phyloP scores from a whole-genome alignment of 2,329 filamentous ascomycete genomes.

The Ceratocystis colombiana region DNA sequence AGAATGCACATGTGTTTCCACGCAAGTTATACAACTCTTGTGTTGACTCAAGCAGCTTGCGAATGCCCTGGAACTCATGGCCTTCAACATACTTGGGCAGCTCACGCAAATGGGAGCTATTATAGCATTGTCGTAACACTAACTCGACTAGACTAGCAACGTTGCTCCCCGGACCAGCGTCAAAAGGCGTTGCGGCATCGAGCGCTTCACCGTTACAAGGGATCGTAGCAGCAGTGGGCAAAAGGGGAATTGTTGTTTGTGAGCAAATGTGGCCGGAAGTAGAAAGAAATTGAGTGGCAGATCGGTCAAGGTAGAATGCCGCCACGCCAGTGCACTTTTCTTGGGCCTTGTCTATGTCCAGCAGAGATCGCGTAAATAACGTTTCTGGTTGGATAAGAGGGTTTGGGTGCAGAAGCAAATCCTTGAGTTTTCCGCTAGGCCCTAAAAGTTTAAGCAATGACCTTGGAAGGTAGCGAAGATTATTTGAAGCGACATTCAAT shows the following conservation, averaged over 20 bases:
- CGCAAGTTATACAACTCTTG: constrained; percentile 34
- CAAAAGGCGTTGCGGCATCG: constrained; percentile 23
- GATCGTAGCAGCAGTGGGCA: constrained; percentile 10
- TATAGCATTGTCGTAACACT: constrained; percentile 40
- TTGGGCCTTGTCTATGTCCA: constrained; percentile 19
- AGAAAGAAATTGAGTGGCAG: constrained; percentile 22
- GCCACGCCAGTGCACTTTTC: constrained; percentile 22
- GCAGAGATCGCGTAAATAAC: constrained; percentile 22
- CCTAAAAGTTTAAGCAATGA: constrained; percentile 51
- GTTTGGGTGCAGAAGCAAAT: constrained; percentile 53
- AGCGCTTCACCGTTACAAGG: constrained; percentile 18
- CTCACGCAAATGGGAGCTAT: constrained; percentile 36
- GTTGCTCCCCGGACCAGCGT: constrained; percentile 23
- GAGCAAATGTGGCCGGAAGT: constrained; percentile 19
- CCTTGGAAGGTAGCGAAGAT: constrained; percentile 49
- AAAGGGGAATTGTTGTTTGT: constrained; percentile 11
- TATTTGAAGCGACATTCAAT: constrained; percentile 58
- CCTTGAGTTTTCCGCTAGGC: constrained; percentile 37
- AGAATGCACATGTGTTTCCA: constrained; percentile 44
- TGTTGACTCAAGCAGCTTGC: constrained; percentile 16
- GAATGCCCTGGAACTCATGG: constrained; percentile 34
- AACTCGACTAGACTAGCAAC: constrained; percentile 45
- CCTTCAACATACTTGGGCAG: constrained; percentile 38
- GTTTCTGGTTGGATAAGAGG: constrained; percentile 43
- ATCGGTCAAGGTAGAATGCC: constrained; percentile 24